Evolutionary conservation across 2,329 filamentous ascomycete genomes (phyloP).

Genomic region (Hyphodiscus sp.): DNA sequence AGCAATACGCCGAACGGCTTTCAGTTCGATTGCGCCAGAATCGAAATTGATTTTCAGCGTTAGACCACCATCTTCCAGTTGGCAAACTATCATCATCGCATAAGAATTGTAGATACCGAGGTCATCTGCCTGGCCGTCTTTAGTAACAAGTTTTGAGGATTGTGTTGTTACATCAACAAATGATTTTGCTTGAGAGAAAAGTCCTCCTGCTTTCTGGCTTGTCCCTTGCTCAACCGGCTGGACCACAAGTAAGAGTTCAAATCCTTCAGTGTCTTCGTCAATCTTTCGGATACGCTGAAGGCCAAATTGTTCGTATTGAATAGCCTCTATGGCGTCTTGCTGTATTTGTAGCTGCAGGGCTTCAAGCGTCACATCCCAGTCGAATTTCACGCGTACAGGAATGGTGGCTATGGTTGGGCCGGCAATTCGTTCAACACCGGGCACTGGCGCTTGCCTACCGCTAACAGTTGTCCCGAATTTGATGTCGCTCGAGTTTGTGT

Average conservation of each 20-base stretch:
- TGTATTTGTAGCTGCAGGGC: not conserved
- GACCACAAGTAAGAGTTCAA: not conserved
- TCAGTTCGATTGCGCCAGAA: not conserved
- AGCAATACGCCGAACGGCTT: not conserved
- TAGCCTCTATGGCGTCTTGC: not conserved
- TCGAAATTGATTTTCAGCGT: not conserved
- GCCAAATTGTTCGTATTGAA: not conserved
- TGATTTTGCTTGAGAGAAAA: not conserved
- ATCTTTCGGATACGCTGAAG: not conserved
- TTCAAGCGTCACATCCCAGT: not conserved
- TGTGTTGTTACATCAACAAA: not conserved
- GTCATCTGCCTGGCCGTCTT: not conserved
- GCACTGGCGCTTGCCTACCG: slow-evolving; percentile 31
- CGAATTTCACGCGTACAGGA: not conserved
- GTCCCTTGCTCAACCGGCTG: not conserved
- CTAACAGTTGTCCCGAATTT: slow-evolving; percentile 31
- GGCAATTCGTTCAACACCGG: slow-evolving; percentile 24
- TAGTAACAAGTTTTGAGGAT: not conserved
- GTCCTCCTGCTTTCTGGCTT: not conserved
- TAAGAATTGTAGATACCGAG: not conserved
- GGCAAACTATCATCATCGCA: not conserved
- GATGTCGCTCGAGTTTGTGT: slow-evolving; percentile 27
- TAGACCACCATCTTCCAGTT: not conserved
- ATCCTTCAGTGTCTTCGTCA: not conserved
- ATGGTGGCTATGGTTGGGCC: slow-evolving; percentile 25